These are phyloP conservation scores for Graphilbum sp. DNA, from an alignment of 2,329 filamentous ascomycete species.

Conservation along the genomic window DNA sequence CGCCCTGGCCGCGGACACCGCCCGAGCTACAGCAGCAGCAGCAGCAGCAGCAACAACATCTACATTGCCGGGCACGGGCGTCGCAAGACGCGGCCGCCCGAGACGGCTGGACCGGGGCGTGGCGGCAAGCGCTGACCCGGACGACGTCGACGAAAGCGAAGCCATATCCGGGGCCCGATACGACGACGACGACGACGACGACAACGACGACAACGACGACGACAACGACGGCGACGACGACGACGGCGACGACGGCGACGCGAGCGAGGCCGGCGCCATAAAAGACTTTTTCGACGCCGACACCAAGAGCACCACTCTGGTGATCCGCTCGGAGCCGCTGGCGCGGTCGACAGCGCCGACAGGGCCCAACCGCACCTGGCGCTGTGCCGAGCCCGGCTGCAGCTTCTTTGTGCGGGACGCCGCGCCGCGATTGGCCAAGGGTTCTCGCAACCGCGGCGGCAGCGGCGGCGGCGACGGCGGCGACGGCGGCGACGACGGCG, in stretches of 20 bases:
- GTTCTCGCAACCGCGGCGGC: too few species aligned
- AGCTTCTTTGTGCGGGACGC: conserved; percentile 38
- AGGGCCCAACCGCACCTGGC: conserved; percentile 48
- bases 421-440: not conserved
- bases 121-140: conserved; percentile 11
- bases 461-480: not conserved
- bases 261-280: too few species aligned
- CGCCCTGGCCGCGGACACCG: too few species aligned
- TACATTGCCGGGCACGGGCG: too few species aligned
- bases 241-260: conserved; percentile 4
- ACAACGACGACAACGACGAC: conserved; percentile 7
- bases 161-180: too few species aligned
- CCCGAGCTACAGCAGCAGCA: too few species aligned
- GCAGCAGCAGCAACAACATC: too few species aligned
- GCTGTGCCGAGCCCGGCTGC: conserved; percentile 48
- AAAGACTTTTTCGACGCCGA: conserved; percentile 8
- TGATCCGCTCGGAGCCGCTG: conserved; percentile 29
- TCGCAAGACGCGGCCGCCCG: not conserved
- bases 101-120: too few species aligned
- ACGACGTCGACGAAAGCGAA: conserved; percentile 3
- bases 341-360: conserved; percentile 31
- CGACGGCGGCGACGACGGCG: conserved; percentile 9
- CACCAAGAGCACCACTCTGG: conserved; percentile 12
- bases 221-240: conserved; percentile 13
- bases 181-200: conserved; percentile 3